Evolutionary conservation across 495 filamentous ascomycete species (phyloP).

Genomic region (Penicillium desertorum): DNA sequence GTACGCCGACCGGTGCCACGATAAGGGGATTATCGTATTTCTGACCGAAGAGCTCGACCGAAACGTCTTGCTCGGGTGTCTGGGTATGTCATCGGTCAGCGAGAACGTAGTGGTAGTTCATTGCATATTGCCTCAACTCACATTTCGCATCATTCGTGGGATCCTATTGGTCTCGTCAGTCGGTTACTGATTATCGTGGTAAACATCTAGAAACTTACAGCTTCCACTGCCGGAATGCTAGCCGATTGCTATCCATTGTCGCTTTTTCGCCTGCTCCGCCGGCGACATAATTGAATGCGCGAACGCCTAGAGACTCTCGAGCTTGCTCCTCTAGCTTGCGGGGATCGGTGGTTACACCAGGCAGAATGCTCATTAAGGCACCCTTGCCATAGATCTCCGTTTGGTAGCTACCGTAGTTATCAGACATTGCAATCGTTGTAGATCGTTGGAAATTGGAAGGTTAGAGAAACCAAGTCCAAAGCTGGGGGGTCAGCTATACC

Average conservation of each 20-base stretch:
- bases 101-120: background rate
- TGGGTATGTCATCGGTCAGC: constrained; percentile 16
- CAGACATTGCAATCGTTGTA: constrained; percentile 28
- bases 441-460: background rate
- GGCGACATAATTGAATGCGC: constrained; percentile 59
- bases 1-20: constrained; percentile 61
- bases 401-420: constrained; percentile 48
- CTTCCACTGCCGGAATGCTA: constrained; percentile 67
- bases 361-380: constrained; percentile 45
- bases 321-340: constrained; percentile 59
- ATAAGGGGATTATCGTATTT: constrained; percentile 51
- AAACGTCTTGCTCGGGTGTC: constrained; percentile 50
- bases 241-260: constrained; percentile 64
- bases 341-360: constrained; percentile 60
- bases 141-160: constrained; percentile 44
- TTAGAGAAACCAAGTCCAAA: background rate
- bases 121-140: constrained; percentile 19
- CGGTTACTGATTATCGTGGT: background rate
- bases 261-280: constrained; percentile 65
- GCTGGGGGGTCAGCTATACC: background rate
- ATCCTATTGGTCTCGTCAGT: constrained; percentile 24
- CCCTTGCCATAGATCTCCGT: constrained; percentile 52
- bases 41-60: constrained; percentile 57
- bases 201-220: constrained; percentile 31
- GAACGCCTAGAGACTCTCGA: constrained; percentile 43